Evolutionary conservation across 768 basidiomycete genomes (phyloP).

Genomic region (Clitopilus passeckerianus): DNA sequence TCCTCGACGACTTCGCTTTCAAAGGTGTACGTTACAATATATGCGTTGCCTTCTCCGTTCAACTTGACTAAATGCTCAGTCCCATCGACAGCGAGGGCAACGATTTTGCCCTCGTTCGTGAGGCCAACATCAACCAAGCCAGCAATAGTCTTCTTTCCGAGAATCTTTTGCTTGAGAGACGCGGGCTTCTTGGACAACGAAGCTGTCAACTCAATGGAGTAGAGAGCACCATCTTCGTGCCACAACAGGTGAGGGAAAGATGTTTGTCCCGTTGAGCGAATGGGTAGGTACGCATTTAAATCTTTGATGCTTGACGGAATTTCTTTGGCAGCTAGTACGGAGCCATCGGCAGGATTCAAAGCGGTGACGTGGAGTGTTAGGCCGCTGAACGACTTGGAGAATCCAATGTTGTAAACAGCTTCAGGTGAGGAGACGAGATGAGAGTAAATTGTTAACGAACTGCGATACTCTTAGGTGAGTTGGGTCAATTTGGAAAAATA

Average conservation of each 20-base stretch:
- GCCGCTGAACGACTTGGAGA: constrained; percentile 42
- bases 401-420: constrained; percentile 54
- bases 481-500: background rate
- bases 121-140: constrained; percentile 61
- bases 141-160: constrained; percentile 37
- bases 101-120: constrained; percentile 46
- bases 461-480: constrained; percentile 18
- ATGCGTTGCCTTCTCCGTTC: constrained; percentile 33
- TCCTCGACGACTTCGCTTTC: background rate
- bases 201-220: constrained; percentile 46
- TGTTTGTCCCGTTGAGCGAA: background rate
- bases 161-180: constrained; percentile 15
- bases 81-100: constrained; percentile 55
- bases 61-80: constrained; percentile 51
- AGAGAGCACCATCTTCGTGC: constrained; percentile 48
- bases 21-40: constrained; percentile 39
- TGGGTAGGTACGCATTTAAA: constrained; percentile 24
- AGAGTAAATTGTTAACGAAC: constrained; percentile 61
- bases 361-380: constrained; percentile 67
- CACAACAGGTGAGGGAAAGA: constrained; percentile 37
- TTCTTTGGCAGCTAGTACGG: constrained; percentile 39
- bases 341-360: constrained; percentile 50
- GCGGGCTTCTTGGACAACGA: constrained; percentile 42
- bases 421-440: constrained; percentile 49
- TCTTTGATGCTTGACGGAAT: constrained; percentile 47